These are phyloP conservation scores for Aspergillus campestris DNA, from an alignment of 495 filamentous ascomycete genomes.

Conservation along the genomic window DNA sequence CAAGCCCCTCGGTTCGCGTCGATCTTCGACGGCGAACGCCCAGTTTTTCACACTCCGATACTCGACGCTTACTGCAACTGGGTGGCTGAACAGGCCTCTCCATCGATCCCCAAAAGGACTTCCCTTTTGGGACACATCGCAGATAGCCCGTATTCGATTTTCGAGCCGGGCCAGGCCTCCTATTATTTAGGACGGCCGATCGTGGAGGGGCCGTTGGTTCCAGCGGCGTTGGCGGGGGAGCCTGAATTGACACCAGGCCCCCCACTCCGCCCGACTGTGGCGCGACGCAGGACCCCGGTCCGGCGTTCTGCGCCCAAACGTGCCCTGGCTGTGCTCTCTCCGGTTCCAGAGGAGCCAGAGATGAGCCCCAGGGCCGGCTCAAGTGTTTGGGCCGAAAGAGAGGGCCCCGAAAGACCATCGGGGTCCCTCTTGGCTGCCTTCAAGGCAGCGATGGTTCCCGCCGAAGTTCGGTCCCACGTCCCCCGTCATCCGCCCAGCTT, in stretches of 20 bases:
- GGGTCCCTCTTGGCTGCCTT: not conserved
- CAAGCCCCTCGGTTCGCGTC: not conserved
- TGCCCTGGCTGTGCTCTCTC: slow-evolving; percentile 5
- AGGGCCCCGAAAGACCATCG: not conserved
- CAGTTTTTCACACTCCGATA: not conserved
- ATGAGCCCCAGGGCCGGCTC: slow-evolving; percentile 3
- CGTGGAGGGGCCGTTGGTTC: slow-evolving; percentile 5
- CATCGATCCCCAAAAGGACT: not conserved
- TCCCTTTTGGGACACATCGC: not conserved
- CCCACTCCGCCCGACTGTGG: slow-evolving; percentile 6
- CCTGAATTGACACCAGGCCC: slow-evolving; percentile 3
- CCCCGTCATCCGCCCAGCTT: too few species aligned
- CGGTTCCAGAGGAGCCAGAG: slow-evolving; percentile 6
- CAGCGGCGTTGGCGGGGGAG: slow-evolving; percentile 9
- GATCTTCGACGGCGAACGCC: not conserved
- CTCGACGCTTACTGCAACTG: not conserved
- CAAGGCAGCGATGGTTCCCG: not conserved
- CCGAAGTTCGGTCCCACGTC: too few species aligned
- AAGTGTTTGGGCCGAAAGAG: slow-evolving; percentile 2
- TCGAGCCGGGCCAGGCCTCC: not conserved
- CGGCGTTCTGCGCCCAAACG: slow-evolving; percentile 1
- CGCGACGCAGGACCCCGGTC: not conserved
- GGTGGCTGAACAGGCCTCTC: slow-evolving; percentile 3
- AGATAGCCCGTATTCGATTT: slow-evolving; percentile 3
- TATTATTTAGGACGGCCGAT: not conserved